These are phyloP conservation scores for Phialemonium atrogriseum DNA, from an alignment of 2,329 filamentous ascomycete species.

Conservation along the genomic window DNA sequence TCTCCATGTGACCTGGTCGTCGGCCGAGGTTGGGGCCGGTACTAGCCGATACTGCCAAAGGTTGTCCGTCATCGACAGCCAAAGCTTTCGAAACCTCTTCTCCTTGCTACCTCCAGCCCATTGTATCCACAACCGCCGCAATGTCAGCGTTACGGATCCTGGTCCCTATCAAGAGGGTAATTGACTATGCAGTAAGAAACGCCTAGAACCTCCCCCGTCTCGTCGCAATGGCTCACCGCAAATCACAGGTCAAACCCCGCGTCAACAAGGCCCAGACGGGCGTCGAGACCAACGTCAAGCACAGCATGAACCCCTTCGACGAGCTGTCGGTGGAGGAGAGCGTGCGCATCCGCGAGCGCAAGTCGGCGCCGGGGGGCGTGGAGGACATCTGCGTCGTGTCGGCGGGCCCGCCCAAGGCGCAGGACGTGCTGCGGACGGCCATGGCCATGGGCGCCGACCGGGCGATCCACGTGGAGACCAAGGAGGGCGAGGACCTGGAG, in stretches of 20 bases:
- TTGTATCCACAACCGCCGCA: conserved; percentile 17
- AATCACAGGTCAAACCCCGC: conserved; percentile 53
- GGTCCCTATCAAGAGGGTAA: conserved; percentile 75
- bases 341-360: conserved; percentile 86
- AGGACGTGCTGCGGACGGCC: conserved; percentile 85
- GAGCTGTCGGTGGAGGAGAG: conserved; percentile 97
- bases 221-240: too few relatives aligned
- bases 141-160: conserved; percentile 67
- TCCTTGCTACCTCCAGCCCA: conserved; percentile 11
- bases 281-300: conserved; percentile 93
- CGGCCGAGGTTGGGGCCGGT: conserved; percentile 34
- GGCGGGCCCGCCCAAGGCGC: conserved; percentile 79
- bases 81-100: conserved; percentile 6
- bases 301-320: conserved; percentile 98
- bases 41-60: conserved; percentile 32
- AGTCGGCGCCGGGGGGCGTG: conserved; percentile 62
- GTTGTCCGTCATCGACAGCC: conserved; percentile 12
- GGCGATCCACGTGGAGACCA: conserved; percentile 75
- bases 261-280: conserved; percentile 70
- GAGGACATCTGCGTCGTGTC: conserved; percentile 87
- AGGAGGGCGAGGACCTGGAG: conserved; percentile 71
- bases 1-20: conserved; percentile 1
- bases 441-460: conserved; percentile 99
- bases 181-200: conserved; percentile 68
- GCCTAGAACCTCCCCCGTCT: too few relatives aligned